These are phyloP conservation scores for Sutorius australiensis DNA, from an alignment of 768 basidiomycete species.

Conservation along the genomic window DNA sequence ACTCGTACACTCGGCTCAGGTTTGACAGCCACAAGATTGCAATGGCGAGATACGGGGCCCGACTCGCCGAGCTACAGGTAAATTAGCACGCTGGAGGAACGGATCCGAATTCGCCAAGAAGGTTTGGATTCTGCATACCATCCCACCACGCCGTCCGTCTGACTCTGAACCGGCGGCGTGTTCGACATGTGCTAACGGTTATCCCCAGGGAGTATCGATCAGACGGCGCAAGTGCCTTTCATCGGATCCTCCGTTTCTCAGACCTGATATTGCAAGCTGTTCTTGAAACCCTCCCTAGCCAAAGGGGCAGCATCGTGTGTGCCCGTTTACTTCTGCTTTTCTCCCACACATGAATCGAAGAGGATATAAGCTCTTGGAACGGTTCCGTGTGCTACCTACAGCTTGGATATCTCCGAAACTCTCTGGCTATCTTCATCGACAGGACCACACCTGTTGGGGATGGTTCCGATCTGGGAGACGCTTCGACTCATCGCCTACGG, in stretches of 20 bases:
- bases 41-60: neutral
- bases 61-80: neutral
- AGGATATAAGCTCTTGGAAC: neutral
- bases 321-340: neutral
- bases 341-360: neutral
- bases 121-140: neutral
- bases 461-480: slow-evolving; percentile 10
- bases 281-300: neutral
- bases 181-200: slow-evolving; percentile 12
- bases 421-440: neutral
- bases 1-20: neutral
- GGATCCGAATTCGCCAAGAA: slow-evolving; percentile 1
- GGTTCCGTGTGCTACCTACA: neutral
- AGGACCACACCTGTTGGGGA: neutral
- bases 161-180: slow-evolving; percentile 8
- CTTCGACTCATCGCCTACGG: slow-evolving; percentile 4
- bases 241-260: slow-evolving; percentile 1
- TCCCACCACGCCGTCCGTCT: neutral
- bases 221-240: neutral
- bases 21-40: neutral
- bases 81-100: neutral
- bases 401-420: slow-evolving; percentile 7
- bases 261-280: neutral
- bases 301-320: neutral
- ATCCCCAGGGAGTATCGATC: slow-evolving; percentile 13